These are phyloP conservation scores for Aspergillus olivimuriae DNA, from an alignment of 495 filamentous ascomycete genomes.

Conservation along the genomic window DNA sequence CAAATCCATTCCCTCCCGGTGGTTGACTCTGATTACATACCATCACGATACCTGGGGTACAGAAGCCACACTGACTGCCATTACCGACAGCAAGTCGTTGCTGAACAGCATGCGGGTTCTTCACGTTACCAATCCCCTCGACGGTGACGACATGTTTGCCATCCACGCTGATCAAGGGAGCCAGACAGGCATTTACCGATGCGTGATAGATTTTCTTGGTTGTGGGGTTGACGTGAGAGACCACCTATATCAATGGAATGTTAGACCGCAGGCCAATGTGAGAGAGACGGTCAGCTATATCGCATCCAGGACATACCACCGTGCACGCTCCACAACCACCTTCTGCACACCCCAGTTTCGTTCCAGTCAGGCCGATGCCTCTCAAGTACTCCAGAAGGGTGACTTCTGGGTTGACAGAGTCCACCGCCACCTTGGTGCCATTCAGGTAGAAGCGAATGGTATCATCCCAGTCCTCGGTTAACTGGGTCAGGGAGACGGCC, in stretches of 20 bases:
- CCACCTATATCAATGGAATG: slow-evolving; percentile 45
- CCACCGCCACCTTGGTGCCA: slow-evolving; percentile 81
- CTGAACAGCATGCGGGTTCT: slow-evolving; percentile 83
- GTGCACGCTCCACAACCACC: slow-evolving; percentile 97
- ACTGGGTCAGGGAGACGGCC: slow-evolving; percentile 38
- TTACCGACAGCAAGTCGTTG: slow-evolving; percentile 78
- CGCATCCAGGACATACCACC: slow-evolving; percentile 53
- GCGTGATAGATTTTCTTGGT: slow-evolving; percentile 86
- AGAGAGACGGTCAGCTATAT: background rate
- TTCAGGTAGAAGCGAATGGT: slow-evolving; percentile 87
- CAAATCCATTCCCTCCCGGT: no score
- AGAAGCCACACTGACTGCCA: slow-evolving; percentile 75
- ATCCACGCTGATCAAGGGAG: slow-evolving; percentile 85
- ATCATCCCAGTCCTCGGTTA: slow-evolving; percentile 62
- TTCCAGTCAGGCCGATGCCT: slow-evolving; percentile 79
- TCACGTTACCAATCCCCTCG: slow-evolving; percentile 90
- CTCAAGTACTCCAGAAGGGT: slow-evolving; percentile 89
- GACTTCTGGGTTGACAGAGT: slow-evolving; percentile 81
- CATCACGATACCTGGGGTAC: slow-evolving; percentile 98
- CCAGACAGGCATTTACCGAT: slow-evolving; percentile 89
- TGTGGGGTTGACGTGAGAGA: slow-evolving; percentile 88
- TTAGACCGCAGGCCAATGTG: background rate
- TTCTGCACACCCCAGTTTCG: slow-evolving; percentile 78
- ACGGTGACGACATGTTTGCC: slow-evolving; percentile 98
- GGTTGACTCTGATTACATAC: no score